Conservation (phyloP, 108 stramenopile species). For the Cyclotella atomus region DNA sequence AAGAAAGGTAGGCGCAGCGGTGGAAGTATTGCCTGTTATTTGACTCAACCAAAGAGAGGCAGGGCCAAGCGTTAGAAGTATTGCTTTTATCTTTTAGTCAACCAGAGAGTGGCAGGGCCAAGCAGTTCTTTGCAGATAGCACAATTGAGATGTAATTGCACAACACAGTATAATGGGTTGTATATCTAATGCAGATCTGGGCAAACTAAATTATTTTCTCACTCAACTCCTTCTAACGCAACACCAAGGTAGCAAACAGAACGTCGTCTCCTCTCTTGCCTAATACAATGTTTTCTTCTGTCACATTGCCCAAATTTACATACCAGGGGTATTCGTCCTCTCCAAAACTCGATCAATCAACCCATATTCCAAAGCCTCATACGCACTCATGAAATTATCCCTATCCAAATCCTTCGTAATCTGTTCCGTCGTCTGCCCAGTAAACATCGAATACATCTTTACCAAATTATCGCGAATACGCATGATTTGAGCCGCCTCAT, state of each 20-base stretch:
- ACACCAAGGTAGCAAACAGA: too few relatives aligned
- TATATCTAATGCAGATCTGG: too few relatives aligned
- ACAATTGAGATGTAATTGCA: too few relatives aligned
- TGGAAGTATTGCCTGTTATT: constrained; percentile 19
- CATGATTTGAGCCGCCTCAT: constrained; percentile 98
- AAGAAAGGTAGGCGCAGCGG: constrained; percentile 20
- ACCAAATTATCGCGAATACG: constrained; percentile 97
- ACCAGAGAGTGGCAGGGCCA: neutral
- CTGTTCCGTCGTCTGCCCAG: constrained; percentile 93
- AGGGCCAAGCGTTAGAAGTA: constrained; percentile 11
- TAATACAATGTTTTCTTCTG: too few relatives aligned
- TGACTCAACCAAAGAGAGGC: constrained; percentile 40
- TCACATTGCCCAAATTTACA: constrained; percentile 21
- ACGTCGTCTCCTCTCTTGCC: too few relatives aligned
- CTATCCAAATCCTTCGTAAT: constrained; percentile 94
- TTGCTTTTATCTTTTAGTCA: neutral
- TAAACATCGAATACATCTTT: constrained; percentile 97
- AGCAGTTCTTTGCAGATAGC: too few relatives aligned
- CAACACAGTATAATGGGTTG: too few relatives aligned
- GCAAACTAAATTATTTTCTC: too few relatives aligned
- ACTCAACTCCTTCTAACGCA: too few relatives aligned
- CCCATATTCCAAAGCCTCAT: constrained; percentile 95
- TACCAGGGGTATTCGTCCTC: constrained; percentile 40
- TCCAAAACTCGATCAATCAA: constrained; percentile 95
- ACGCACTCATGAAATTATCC: constrained; percentile 97